Percentiles rank a stretch among this genome's conserved stretches.
phyloP scores from a whole-genome alignment of 495 filamentous ascomycete species.

The Aspergillus mulundensis region DNA sequence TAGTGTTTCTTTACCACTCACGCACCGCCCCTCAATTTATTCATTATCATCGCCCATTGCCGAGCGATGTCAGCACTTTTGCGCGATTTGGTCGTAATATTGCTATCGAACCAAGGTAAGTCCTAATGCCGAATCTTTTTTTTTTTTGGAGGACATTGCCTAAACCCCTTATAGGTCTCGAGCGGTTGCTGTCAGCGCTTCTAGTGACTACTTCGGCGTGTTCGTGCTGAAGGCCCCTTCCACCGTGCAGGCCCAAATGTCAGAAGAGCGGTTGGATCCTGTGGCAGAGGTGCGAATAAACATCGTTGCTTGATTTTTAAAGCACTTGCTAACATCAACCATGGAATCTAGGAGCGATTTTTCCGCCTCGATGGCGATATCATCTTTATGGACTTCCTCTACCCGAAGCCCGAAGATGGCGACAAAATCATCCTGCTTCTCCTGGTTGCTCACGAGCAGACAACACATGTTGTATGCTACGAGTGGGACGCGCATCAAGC shows the following conservation, averaged over 20 bases:
- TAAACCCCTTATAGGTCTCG: slow-evolving; percentile 56
- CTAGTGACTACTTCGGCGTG: slow-evolving; percentile 54
- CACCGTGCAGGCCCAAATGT: slow-evolving; percentile 34
- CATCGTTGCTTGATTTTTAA: neutral
- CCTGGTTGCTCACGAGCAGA: slow-evolving; percentile 56
- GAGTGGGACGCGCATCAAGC: slow-evolving; percentile 62
- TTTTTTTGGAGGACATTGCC: too few species aligned
- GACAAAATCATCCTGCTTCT: slow-evolving; percentile 70
- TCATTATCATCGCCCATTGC: slow-evolving; percentile 53
- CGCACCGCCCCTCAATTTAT: slow-evolving; percentile 52
- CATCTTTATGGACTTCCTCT: slow-evolving; percentile 82
- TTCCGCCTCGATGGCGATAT: slow-evolving; percentile 68
- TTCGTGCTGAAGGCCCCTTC: slow-evolving; percentile 37
- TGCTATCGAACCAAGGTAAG: slow-evolving; percentile 73
- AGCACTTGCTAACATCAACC: neutral
- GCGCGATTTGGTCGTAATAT: slow-evolving; percentile 70
- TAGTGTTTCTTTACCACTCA: slow-evolving; percentile 67
- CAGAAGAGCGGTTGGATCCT: slow-evolving; percentile 29
- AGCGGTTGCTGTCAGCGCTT: slow-evolving; percentile 61
- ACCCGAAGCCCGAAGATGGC: slow-evolving; percentile 58
- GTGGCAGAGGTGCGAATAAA: slow-evolving; percentile 31
- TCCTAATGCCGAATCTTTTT: neutral
- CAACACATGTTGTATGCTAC: slow-evolving; percentile 63
- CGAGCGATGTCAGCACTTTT: slow-evolving; percentile 48
- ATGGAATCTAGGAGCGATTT: slow-evolving; percentile 43